Conservation (phyloP, 495 filamentous ascomycete genomes). For the Hyaloscypha finlandica region DNA sequence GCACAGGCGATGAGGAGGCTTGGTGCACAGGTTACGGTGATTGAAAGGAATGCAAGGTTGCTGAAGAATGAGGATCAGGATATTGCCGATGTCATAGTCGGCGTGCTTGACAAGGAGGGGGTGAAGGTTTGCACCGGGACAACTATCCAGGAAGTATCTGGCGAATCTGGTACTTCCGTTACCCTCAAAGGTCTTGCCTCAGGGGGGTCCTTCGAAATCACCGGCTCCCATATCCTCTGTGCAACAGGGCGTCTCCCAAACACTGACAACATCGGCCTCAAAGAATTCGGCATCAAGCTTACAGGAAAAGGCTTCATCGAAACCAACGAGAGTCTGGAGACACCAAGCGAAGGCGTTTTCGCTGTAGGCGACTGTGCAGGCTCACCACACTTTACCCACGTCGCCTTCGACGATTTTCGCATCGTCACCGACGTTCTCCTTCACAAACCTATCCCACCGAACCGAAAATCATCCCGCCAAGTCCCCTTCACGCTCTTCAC, state of each 20-base stretch:
- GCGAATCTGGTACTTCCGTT: not conserved
- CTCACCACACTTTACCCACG: not conserved
- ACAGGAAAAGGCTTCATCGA: not conserved
- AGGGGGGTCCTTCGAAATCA: not conserved
- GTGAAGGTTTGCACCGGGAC: not conserved
- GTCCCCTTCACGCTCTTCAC: slow-evolving; percentile 5
- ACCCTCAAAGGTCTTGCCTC: not conserved
- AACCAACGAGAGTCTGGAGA: not conserved
- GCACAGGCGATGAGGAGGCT: slow-evolving; percentile 5
- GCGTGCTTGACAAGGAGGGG: not conserved
- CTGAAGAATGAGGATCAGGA: slow-evolving; percentile 7
- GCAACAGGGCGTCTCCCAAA: slow-evolving; percentile 5
- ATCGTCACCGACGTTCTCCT: not conserved
- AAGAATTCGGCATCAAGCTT: not conserved
- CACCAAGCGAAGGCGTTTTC: not conserved
- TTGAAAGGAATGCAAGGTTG: not conserved
- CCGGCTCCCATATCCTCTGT: slow-evolving; percentile 8
- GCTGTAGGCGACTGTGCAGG: slow-evolving; percentile 1
- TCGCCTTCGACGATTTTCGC: slow-evolving; percentile 3
- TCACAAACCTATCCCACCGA: not conserved
- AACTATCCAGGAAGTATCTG: not conserved
- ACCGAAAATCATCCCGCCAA: not conserved
- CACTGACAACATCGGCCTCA: not conserved
- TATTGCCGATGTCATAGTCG: not conserved
- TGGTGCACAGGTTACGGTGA: slow-evolving; percentile 1